These are phyloP conservation scores for Pichia sp. DNA, from an alignment of 1,139 yeast species.

Conservation along the genomic window DNA sequence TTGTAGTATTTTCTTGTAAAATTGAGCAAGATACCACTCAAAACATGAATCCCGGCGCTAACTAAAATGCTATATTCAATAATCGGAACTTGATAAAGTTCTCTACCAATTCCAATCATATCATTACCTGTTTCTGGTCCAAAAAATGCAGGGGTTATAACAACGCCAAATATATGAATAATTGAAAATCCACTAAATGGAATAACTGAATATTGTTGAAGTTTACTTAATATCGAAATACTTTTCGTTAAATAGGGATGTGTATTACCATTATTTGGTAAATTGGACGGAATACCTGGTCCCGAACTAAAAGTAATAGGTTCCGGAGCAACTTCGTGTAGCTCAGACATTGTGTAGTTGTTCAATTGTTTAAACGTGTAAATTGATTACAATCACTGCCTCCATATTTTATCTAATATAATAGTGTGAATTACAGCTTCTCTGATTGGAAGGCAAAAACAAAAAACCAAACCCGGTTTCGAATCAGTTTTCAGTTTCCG, in stretches of 20 bases:
- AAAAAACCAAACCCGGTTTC: no score
- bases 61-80: slow-evolving; percentile 46
- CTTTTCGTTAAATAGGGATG: slow-evolving; percentile 11
- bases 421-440: not conserved
- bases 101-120: slow-evolving; percentile 53
- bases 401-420: no score
- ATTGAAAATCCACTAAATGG: slow-evolving; percentile 52
- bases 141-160: slow-evolving; percentile 46
- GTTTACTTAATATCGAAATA: slow-evolving; percentile 13
- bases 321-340: slow-evolving; percentile 12
- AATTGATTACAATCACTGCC: no score
- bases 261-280: slow-evolving; percentile 8
- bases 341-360: slow-evolving; percentile 4
- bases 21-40: slow-evolving; percentile 49
- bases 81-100: slow-evolving; percentile 48
- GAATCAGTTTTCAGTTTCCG: no score
- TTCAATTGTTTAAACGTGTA: no score
- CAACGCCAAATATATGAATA: slow-evolving; percentile 52
- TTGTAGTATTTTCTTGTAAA: slow-evolving; percentile 31
- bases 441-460: not conserved
- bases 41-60: slow-evolving; percentile 43
- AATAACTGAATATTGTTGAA: slow-evolving; percentile 60
- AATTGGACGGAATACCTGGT: slow-evolving; percentile 19
- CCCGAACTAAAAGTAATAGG: not conserved
- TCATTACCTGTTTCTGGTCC: slow-evolving; percentile 46